Evolutionary conservation across 129 eudicot species (phyloP).

Genomic region (Flaveria trinervia): DNA sequence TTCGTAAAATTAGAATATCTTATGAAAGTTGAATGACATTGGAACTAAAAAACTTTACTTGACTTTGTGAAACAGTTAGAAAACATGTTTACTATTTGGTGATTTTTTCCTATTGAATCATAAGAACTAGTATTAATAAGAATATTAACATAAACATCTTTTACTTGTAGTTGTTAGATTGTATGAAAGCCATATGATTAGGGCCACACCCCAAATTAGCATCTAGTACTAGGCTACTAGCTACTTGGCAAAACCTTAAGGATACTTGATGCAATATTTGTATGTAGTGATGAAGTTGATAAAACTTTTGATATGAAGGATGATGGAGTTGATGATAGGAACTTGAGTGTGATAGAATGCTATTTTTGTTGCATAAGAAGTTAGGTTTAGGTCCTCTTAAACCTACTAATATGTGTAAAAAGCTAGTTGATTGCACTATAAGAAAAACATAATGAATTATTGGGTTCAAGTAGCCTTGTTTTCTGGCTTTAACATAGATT

Average conservation of each 20-base stretch:
- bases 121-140: neutral
- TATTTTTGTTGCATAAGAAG: conserved; percentile 12
- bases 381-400: conserved; percentile 12
- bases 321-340: neutral
- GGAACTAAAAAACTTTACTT: no score
- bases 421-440: neutral
- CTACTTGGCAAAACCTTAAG: neutral
- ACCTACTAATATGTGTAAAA: neutral
- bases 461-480: neutral
- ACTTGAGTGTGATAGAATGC: neutral
- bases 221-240: neutral
- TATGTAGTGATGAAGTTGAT: neutral
- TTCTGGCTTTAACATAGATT: neutral
- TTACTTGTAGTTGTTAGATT: neutral
- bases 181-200: neutral
- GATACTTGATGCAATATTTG: neutral
- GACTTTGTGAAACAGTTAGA: no score
- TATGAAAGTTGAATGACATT: no score
- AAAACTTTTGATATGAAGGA: neutral
- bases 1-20: no score
- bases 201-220: neutral
- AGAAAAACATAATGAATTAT: neutral
- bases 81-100: no score
- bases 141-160: neutral
- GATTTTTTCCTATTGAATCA: no score